Conservation (phyloP, 192 early-diverging fungal genomes). For the Linnemannia schmuckeri region DNA sequence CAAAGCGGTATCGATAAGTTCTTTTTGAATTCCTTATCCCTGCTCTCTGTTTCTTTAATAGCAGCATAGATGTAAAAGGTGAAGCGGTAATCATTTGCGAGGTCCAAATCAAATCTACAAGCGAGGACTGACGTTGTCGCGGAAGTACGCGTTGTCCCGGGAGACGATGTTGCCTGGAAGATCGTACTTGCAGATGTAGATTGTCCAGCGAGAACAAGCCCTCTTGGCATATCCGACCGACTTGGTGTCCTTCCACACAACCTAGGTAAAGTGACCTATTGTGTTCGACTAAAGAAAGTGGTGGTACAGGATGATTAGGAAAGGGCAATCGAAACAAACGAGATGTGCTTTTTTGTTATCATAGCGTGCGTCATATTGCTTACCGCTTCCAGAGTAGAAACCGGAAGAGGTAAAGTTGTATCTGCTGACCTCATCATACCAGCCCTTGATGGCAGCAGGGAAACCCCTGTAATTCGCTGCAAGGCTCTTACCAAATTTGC, state of each 20-base stretch:
- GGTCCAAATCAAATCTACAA: too few relatives aligned
- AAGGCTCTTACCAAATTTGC: constrained; percentile 58
- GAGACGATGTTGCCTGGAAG: constrained; percentile 12
- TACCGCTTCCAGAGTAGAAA: constrained; percentile 23
- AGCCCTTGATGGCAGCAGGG: constrained; percentile 23
- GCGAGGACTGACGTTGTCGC: too few relatives aligned
- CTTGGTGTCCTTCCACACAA: constrained; percentile 53
- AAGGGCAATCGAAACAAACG: too few relatives aligned
- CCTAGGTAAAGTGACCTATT: constrained; percentile 15
- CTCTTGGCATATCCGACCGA: constrained; percentile 54
- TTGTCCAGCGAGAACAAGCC: constrained; percentile 5
- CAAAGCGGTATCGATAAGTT: too few relatives aligned
- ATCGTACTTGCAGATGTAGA: constrained; percentile 34
- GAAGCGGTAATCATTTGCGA: too few relatives aligned
- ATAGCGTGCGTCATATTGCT: too few relatives aligned
- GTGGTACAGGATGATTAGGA: too few relatives aligned
- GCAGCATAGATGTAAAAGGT: too few relatives aligned
- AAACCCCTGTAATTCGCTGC: constrained; percentile 45
- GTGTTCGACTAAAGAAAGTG: too few relatives aligned
- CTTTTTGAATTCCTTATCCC: too few relatives aligned
- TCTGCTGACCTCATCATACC: constrained; percentile 53
- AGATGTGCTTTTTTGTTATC: neutral
- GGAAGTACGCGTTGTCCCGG: too few relatives aligned
- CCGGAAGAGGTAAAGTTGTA: constrained; percentile 56
- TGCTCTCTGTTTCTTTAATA: too few relatives aligned